Conservation (phyloP, 805 yeast species). For the Grigorovia jiainica region DNA sequence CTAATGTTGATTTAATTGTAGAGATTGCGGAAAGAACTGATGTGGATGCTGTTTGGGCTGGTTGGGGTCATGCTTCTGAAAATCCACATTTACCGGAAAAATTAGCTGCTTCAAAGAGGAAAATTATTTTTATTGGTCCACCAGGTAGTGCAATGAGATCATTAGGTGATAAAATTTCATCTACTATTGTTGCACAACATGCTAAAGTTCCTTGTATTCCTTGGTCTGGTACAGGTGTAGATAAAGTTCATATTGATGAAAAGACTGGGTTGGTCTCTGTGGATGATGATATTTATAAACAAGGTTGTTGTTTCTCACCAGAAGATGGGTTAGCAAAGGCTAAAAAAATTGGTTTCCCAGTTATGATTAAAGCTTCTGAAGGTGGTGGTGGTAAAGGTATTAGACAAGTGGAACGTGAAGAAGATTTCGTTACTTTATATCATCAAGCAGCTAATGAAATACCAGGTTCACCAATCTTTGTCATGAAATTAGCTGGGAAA, state of each 20-base stretch:
- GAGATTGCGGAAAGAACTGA: slow-evolving; percentile 95
- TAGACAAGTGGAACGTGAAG: slow-evolving; percentile 84
- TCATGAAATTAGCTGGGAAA: slow-evolving; percentile 93
- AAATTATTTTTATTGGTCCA: slow-evolving; percentile 92
- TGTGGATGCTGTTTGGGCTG: slow-evolving; percentile 99
- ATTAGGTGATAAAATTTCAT: slow-evolving; percentile 96
- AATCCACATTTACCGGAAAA: slow-evolving; percentile 90
- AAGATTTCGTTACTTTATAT: slow-evolving; percentile 65
- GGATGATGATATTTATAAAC: slow-evolving; percentile 66
- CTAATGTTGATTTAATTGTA: slow-evolving; percentile 93
- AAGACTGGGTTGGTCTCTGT: slow-evolving; percentile 79
- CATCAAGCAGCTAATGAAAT: slow-evolving; percentile 95
- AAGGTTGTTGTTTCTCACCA: slow-evolving; percentile 81
- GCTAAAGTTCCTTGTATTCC: slow-evolving; percentile 98
- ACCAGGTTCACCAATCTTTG: slow-evolving; percentile 97
- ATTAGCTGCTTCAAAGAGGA: slow-evolving; percentile 86
- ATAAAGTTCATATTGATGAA: slow-evolving; percentile 61
- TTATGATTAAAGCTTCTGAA: slow-evolving; percentile 98
- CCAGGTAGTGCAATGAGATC: slow-evolving; percentile 99
- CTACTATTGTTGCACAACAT: slow-evolving; percentile 98
- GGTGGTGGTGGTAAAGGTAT: slow-evolving; percentile 99
- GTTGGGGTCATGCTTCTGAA: slow-evolving; percentile 99
- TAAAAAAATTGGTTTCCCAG: slow-evolving; percentile 86
- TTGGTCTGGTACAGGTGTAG: slow-evolving; percentile 98
- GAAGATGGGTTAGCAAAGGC: slow-evolving; percentile 88